Percentiles rank a stretch among this genome's conserved stretches.
phyloP scores from a whole-genome alignment of 2,329 filamentous ascomycete species.

The Zymoseptoria brevis region DNA sequence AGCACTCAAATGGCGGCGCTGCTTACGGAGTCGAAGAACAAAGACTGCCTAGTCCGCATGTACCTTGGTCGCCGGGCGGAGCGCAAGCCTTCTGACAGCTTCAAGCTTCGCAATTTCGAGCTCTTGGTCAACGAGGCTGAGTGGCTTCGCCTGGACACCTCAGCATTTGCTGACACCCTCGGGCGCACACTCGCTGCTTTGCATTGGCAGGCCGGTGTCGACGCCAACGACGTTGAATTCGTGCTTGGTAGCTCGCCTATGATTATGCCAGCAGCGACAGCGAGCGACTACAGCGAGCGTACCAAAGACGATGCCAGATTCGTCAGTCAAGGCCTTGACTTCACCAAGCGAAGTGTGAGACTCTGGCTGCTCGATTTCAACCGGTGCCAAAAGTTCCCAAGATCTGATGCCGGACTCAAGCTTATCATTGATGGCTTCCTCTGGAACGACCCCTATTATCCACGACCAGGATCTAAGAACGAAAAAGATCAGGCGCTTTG shows the following conservation, averaged over 20 bases:
- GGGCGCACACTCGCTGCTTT: not conserved
- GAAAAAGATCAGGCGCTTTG: not conserved
- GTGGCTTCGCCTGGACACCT: not conserved
- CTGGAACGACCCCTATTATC: not conserved
- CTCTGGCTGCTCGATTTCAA: constrained; percentile 2
- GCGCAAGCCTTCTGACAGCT: not conserved
- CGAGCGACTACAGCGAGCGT: not conserved
- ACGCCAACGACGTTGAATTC: constrained; percentile 2
- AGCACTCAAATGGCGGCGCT: not conserved
- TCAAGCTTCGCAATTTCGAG: constrained; percentile 1
- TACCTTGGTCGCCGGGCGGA: not conserved
- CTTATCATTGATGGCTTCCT: not conserved
- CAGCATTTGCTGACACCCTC: not conserved
- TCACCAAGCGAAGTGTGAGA: not conserved
- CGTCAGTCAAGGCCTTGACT: not conserved
- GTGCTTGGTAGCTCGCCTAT: not conserved
- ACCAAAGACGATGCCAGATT: not conserved
- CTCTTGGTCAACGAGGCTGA: not conserved
- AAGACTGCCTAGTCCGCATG: constrained; percentile 2
- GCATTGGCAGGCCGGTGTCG: not conserved
- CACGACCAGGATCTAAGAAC: not conserved
- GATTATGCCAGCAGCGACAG: not conserved
- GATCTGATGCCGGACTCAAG: not conserved
- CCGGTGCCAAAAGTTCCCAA: not conserved
- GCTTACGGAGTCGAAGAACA: not conserved